Evolutionary conservation across 1,284 basidiomycete genomes (phyloP), one percentile per base, ranked within the genome.

Genomic region (Mycosarcoma maydis): DNA sequence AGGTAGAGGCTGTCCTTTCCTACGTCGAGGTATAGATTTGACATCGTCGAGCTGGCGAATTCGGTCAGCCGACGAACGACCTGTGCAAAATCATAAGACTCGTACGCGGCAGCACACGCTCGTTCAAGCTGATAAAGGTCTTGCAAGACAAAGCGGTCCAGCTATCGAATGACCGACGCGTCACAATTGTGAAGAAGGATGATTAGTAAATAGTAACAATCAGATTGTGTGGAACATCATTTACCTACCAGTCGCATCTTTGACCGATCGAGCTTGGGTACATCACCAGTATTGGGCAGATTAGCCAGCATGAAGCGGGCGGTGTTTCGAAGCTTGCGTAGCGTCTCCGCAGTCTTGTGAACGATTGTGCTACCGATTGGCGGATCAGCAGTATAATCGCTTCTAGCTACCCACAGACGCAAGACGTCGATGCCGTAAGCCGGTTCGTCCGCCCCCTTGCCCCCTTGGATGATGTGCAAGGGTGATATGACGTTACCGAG

Each of bases 1-100:
- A 91, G 90, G 80, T 99, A 98, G 5, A 99, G 84, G 33, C 87
- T 87, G 82, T 98, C 95, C 82, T 98, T 98, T 49, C 88, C 90
- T 41, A 92, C 88, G 77, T 95, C 93, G 67, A 98, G 92, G 83
- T 98, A 98, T 19, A 86, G 80, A 6, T 83, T 78, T 0, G 86
- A 86, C 0, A 97, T 84, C 0, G 83, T 82, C 14, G 62, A 82
- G n/a, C 83, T 83, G 10, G 83, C 80, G 49, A 85, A 86, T 6
- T 80, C 78, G 9, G 80, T 80, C 9, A 85, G 55, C 0, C 82
- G 69, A 46, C 85, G 81, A 6, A 85, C 67, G 20, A 85, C 85
- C 87, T 88, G 88, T 30, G 91, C 89, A 83, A 96, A 98, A 75
- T 92, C 89, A 78, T 89, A 92, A 2, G 86, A 81, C 6, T 86